Evolutionary conservation across 768 basidiomycete genomes (phyloP), one percentile per base, ranked within the genome.

Genomic region (Lyophyllum shimeji): DNA sequence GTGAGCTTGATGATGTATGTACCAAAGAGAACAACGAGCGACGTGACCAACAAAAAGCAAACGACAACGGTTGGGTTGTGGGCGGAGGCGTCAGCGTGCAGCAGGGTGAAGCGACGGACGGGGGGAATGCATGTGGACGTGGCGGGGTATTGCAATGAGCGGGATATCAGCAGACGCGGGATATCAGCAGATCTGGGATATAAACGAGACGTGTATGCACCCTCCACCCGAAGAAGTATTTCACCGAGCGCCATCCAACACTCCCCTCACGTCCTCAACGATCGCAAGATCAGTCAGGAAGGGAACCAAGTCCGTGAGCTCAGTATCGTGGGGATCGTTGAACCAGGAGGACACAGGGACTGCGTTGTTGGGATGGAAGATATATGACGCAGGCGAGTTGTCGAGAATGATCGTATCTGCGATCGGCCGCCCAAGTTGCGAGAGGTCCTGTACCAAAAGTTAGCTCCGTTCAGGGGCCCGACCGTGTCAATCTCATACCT

Each of bases 291-390:
- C 97, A 33, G 90, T 76, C 59, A 99, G 81, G 82, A 99, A 98
- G 25, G 95, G 93, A 53, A 95, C 87, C 50, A 98, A 77, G 72
- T 98, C 96, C 39, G 93, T 97, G 60, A 99, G 81, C 70, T 98
- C 96, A 46, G 95, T 96, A 69, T 98, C 96, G 65, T 98, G 96
- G 9, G 95, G 95, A 73, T 95, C 95, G 71, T 98, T 98, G 78
- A 99, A 99, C 97, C 97, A 99, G 55, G 93, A 95, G 42, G 96
- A 98, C 58, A 99, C 95, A 12, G 97, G 97, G 4, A 98, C 96
- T 37, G 97, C 97, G 69, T 98, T 98, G 76, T 97, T 95, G 15
- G 95, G 95, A 68, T 99, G 96, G 82, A 99, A 99, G 57, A 98
- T 96, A 73, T 98, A 99, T 12, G 93, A 97, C 12, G 97, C 97